Evolutionary conservation across 1,284 basidiomycete genomes (phyloP), one percentile per base, ranked within the genome.

Genomic region (Microbotryum scabiosae): DNA sequence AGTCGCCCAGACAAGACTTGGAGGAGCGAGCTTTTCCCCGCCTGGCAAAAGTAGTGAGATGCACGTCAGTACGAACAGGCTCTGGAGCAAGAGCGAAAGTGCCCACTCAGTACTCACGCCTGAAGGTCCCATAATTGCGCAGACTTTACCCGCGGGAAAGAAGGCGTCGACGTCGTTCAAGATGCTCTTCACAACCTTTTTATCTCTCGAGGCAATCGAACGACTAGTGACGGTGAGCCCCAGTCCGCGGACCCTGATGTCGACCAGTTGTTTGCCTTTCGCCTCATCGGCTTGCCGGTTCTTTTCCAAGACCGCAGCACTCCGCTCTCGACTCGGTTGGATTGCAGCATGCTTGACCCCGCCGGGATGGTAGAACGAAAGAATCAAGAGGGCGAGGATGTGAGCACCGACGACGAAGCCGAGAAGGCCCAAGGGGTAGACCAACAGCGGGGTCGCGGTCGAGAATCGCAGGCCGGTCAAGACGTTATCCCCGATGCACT

Each of bases 1-100:
- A 75, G 70, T 4, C 80, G 75, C 9, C 75, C 72, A 0, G 79
- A 77, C 26, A 81, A 72, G 0, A 80, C 69, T 52, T 81, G 78
- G 0, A 82, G 74, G 1, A 82, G 72, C 3, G 78, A 79, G 6
- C 75, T 76, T 69, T 76, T 80, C 68, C 80, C 80, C 0, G 79
- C 77, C 30, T 79, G 77, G 2, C 71, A 74, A 3, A 74, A 1
- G 4, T 12, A 21, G 6, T 5, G 14, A 10, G 0, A 41, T 2
- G 16, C 36, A 16, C 14, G 41, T 53, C 10, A 51, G 47, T n/a
- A 2, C 2, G 23, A 8, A 6, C 28, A 21, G 12, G 21, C 23
- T 30, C 14, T 23, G 26, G 23, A 30, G 30, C 30, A 12, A 23
- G 1, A 8, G 9, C 4, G 23, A 28, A 12, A 6, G 18, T 1